These are phyloP conservation scores for Spinellus fusiger DNA, from an alignment of 192 early-diverging fungal genomes.

Conservation along the genomic window DNA sequence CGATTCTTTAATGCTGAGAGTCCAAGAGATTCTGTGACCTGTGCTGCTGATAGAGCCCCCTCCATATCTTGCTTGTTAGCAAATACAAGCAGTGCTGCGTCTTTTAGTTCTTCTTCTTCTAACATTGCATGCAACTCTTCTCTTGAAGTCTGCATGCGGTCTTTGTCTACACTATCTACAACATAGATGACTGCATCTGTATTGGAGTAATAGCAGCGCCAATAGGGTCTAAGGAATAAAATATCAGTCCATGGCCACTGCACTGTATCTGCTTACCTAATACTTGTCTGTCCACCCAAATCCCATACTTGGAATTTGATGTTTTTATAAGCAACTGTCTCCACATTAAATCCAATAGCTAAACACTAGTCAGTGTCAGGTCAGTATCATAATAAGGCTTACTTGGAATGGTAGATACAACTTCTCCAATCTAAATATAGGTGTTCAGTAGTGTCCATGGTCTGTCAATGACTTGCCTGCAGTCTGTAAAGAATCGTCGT, in stretches of 20 bases:
- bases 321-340: conserved; percentile 94
- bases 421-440: conserved; percentile 83
- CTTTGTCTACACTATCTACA: conserved; percentile 88
- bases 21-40: conserved; percentile 83
- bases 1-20: conserved; percentile 80
- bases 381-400: conserved; percentile 28
- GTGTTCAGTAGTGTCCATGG: conserved; percentile 30
- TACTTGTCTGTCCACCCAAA: conserved; percentile 76
- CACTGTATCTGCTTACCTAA: conserved; percentile 35
- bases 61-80: conserved; percentile 99
- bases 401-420: conserved; percentile 95
- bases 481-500: conserved; percentile 96
- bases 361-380: background rate
- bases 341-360: conserved; percentile 82
- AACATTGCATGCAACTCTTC: conserved; percentile 93
- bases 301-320: conserved; percentile 99
- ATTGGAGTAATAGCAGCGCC: conserved; percentile 99
- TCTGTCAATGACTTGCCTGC: conserved; percentile 51
- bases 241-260: too few relatives aligned
- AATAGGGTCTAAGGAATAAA: conserved; percentile 72
- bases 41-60: conserved; percentile 83
- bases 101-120: conserved; percentile 89
- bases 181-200: conserved; percentile 99
- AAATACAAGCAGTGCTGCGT: conserved; percentile 85
- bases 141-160: conserved; percentile 79